phyloP scores from a whole-genome alignment of 2,329 filamentous ascomycete genomes.

The Pleurostoma richardsiae region DNA sequence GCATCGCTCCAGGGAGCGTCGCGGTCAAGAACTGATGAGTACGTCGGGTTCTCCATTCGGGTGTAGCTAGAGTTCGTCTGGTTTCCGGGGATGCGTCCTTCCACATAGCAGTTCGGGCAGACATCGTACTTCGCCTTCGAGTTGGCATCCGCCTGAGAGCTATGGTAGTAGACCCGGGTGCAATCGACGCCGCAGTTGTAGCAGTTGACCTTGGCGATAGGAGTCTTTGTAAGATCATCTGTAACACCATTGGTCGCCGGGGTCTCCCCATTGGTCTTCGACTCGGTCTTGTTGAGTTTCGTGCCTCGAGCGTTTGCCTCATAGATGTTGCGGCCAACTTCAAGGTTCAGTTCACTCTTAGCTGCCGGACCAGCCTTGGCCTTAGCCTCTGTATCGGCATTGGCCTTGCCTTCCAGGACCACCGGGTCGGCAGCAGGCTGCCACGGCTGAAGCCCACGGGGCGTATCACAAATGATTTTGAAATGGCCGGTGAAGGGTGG shows the following conservation, averaged over 20 bases:
- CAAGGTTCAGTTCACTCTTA: constrained; percentile 84
- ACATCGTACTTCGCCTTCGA: constrained; percentile 76
- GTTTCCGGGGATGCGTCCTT: constrained; percentile 75
- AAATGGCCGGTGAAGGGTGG: constrained; percentile 98
- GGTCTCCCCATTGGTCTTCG: constrained; percentile 72
- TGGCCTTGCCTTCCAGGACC: constrained; percentile 56
- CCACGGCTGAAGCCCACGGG: constrained; percentile 89
- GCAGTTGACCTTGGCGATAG: constrained; percentile 72
- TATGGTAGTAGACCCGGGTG: constrained; percentile 58
- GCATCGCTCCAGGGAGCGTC: constrained; percentile 89
- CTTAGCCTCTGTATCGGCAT: constrained; percentile 66
- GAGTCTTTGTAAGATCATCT: constrained; percentile 60
- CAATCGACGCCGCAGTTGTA: constrained; percentile 91
- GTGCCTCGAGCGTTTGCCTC: constrained; percentile 78
- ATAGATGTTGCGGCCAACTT: constrained; percentile 92
- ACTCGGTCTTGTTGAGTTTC: constrained; percentile 64
- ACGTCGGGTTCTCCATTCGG: constrained; percentile 83
- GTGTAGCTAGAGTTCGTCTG: constrained; percentile 77
- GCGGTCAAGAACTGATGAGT: constrained; percentile 72
- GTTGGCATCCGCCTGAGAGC: constrained; percentile 49
- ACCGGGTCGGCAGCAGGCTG: constrained; percentile 80
- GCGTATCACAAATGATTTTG: constrained; percentile 91
- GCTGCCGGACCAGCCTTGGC: constrained; percentile 59
- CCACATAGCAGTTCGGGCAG: constrained; percentile 85
- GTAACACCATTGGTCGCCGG: constrained; percentile 60